Conservation (phyloP, 768 basidiomycete species). For the Boletales sp. region DNA sequence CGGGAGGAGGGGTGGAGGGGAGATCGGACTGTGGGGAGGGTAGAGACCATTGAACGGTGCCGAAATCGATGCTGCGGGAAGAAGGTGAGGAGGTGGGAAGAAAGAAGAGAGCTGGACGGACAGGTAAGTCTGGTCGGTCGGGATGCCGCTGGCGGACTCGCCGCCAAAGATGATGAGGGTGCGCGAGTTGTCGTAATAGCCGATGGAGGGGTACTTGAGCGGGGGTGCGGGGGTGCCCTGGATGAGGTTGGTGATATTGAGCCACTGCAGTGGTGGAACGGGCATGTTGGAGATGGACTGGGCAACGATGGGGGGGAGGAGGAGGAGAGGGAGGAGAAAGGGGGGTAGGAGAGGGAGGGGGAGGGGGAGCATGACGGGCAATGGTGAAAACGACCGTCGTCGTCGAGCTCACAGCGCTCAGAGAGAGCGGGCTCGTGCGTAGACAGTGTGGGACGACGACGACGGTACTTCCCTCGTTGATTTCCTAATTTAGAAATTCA, state of each 20-base stretch:
- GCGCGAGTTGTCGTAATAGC: conserved; percentile 46
- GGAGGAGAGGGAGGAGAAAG: conserved; percentile 11
- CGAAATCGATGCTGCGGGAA: conserved; percentile 54
- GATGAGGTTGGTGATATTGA: conserved; percentile 61
- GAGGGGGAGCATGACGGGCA: background rate
- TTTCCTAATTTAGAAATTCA: conserved; percentile 9
- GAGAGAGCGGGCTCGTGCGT: conserved; percentile 23
- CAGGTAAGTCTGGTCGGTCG: conserved; percentile 66
- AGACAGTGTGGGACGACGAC: conserved; percentile 7
- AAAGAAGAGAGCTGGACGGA: conserved; percentile 31
- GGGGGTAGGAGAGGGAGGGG: conserved; percentile 2
- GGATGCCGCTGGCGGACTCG: conserved; percentile 60
- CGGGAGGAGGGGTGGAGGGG: conserved; percentile 45
- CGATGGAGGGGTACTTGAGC: conserved; percentile 70
- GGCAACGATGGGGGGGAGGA: conserved; percentile 26
- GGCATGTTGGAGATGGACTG: conserved; percentile 51
- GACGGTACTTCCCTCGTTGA: conserved; percentile 4
- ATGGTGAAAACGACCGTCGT: background rate
- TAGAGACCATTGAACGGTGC: conserved; percentile 55
- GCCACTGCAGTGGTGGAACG: conserved; percentile 49
- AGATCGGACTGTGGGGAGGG: conserved; percentile 53
- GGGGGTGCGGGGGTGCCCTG: conserved; percentile 54
- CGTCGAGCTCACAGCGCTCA: conserved; percentile 22
- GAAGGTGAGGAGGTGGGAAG: conserved; percentile 3
- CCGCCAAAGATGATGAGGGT: conserved; percentile 74